Conservation (phyloP, 495 filamentous ascomycete species). For the Bombardia bombarda region DNA sequence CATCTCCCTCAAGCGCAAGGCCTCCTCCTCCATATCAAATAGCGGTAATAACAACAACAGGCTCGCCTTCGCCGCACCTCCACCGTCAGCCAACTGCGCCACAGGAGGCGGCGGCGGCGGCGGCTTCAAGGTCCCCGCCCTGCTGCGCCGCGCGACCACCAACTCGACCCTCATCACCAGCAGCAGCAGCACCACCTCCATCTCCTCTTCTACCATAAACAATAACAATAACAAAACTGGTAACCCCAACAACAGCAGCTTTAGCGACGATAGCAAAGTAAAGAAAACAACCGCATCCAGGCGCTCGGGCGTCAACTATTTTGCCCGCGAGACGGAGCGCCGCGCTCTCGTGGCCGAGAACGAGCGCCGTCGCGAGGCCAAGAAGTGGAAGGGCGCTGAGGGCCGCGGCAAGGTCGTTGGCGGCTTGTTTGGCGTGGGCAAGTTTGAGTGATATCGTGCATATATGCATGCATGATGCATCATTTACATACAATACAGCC, state of each 20-base stretch:
- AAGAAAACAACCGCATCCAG: slow-evolving; percentile 64
- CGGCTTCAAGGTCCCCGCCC: slow-evolving; percentile 63
- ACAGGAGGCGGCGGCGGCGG: slow-evolving; percentile 27
- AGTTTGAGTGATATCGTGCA: slow-evolving; percentile 30
- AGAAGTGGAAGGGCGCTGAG: slow-evolving; percentile 57
- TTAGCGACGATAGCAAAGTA: slow-evolving; percentile 17
- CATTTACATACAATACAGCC: no score
- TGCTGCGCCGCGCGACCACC: slow-evolving; percentile 72
- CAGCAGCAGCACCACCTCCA: slow-evolving; percentile 8
- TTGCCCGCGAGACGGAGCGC: slow-evolving; percentile 65
- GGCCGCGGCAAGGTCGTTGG: slow-evolving; percentile 37
- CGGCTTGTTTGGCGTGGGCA: slow-evolving; percentile 44
- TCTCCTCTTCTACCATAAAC: slow-evolving; percentile 18
- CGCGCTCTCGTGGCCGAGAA: slow-evolving; percentile 48
- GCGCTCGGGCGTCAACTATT: slow-evolving; percentile 62
- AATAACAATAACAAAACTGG: background rate
- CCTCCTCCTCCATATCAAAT: slow-evolving; percentile 37
- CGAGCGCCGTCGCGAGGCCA: slow-evolving; percentile 57
- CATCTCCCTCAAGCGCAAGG: slow-evolving; percentile 63
- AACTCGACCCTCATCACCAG: slow-evolving; percentile 40
- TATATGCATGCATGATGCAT: background rate
- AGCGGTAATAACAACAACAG: slow-evolving; percentile 12
- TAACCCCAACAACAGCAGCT: background rate
- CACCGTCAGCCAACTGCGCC: slow-evolving; percentile 2
- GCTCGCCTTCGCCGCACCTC: slow-evolving; percentile 52